phyloP scores from a whole-genome alignment of 192 early-diverging fungal genomes.

The Gaertneriomyces semiglobifer region DNA sequence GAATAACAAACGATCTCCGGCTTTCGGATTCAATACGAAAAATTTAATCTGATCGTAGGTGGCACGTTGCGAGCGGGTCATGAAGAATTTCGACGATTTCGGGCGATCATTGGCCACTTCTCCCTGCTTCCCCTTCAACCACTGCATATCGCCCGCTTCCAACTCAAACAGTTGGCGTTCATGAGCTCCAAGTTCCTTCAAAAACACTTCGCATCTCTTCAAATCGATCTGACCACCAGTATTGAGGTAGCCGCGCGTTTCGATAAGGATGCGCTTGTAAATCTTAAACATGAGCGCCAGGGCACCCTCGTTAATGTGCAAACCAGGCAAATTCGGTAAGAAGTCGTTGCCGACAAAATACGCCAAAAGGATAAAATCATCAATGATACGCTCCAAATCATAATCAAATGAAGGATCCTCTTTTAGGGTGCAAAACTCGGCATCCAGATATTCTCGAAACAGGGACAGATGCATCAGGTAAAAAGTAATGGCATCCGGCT shows the following conservation, averaged over 20 bases:
- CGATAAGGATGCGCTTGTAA: conserved; percentile 80
- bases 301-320: conserved; percentile 94
- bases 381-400: conserved; percentile 87
- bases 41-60: conserved; percentile 48
- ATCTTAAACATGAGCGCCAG: conserved; percentile 82
- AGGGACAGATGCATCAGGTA: conserved; percentile 65
- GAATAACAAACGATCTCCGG: conserved; percentile 25
- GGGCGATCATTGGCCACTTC: not conserved
- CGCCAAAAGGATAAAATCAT: conserved; percentile 95
- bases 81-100: not conserved
- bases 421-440: conserved; percentile 66
- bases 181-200: conserved; percentile 76
- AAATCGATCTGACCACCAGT: conserved; percentile 74
- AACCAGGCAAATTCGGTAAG: conserved; percentile 86
- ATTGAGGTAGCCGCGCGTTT: conserved; percentile 81
- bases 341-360: conserved; percentile 99
- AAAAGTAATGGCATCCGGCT: conserved; percentile 60
- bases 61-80: conserved; percentile 10
- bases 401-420: conserved; percentile 67
- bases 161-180: conserved; percentile 77
- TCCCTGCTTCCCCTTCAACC: conserved; percentile 29
- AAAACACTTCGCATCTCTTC: conserved; percentile 70
- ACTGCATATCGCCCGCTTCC: conserved; percentile 34
- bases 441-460: conserved; percentile 87
- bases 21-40: conserved; percentile 35